phyloP scores from a whole-genome alignment of 2,329 filamentous ascomycete species.

The Alternaria viburni region DNA sequence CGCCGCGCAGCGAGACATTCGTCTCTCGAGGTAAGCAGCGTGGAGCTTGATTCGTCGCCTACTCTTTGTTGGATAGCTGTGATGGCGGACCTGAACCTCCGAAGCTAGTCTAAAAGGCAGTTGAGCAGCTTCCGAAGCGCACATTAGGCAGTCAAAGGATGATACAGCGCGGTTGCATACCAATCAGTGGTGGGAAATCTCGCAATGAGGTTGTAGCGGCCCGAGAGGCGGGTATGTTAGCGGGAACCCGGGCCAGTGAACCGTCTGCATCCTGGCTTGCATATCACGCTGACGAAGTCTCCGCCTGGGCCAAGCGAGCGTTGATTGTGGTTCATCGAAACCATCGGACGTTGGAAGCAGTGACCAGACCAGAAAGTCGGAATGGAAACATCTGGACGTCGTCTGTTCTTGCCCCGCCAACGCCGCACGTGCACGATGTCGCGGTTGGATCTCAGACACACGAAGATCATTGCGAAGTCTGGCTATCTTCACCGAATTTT shows the following conservation, averaged over 20 bases:
- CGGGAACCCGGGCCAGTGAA: constrained; percentile 37
- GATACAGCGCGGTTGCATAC: constrained; percentile 1
- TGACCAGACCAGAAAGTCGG: constrained; percentile 3
- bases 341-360: background rate
- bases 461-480: background rate
- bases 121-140: constrained; percentile 18
- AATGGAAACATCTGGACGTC: constrained; percentile 7
- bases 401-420: background rate
- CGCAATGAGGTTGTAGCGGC: constrained; percentile 30
- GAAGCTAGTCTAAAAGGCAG: constrained; percentile 34
- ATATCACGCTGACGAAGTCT: constrained; percentile 28
- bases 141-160: constrained; percentile 24
- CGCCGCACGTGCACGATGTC: background rate
- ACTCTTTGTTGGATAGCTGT: constrained; percentile 25
- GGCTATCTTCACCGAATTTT: background rate
- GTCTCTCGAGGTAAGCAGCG: constrained; percentile 26
- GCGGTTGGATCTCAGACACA: background rate
- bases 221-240: constrained; percentile 36
- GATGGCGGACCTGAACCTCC: constrained; percentile 45
- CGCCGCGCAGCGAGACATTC: constrained; percentile 20
- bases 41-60: constrained; percentile 33
- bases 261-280: constrained; percentile 26
- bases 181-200: constrained; percentile 46
- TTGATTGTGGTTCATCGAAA: constrained; percentile 18
- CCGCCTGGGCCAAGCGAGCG: constrained; percentile 28